Evolutionary conservation across 2,329 filamentous ascomycete genomes (phyloP).

Genomic region (Scedosporium boydii): DNA sequence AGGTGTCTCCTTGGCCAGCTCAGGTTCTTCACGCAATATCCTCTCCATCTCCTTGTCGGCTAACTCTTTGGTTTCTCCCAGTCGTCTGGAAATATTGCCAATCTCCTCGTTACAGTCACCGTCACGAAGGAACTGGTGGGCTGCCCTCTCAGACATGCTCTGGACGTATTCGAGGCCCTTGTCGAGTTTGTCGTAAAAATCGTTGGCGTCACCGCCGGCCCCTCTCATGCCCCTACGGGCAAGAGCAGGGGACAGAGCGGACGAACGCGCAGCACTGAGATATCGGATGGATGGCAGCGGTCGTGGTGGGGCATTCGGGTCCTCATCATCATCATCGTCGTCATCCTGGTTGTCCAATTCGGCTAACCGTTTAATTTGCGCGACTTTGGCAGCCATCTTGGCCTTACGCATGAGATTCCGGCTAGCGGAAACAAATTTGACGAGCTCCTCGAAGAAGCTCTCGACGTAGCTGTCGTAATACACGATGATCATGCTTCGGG

Average conservation of each 20-base stretch:
- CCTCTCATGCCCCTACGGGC: background rate
- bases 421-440: conserved; percentile 70
- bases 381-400: conserved; percentile 72
- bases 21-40: conserved; percentile 41
- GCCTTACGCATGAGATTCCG: conserved; percentile 80
- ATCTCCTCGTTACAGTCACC: conserved; percentile 78
- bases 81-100: conserved; percentile 54
- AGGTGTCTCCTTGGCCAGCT: conserved; percentile 25
- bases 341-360: conserved; percentile 48
- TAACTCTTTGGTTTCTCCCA: conserved; percentile 52
- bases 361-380: conserved; percentile 50
- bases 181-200: conserved; percentile 65
- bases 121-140: conserved; percentile 81
- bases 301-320: conserved; percentile 2
- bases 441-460: conserved; percentile 69
- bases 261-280: conserved; percentile 26
- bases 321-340: conserved; percentile 30
- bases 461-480: conserved; percentile 88
- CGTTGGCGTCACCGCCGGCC: conserved; percentile 17
- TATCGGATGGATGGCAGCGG: conserved; percentile 29
- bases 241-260: conserved; percentile 17
- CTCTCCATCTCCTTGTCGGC: conserved; percentile 51
- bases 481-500: conserved; percentile 71
- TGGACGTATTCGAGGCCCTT: conserved; percentile 73
- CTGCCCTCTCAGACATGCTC: conserved; percentile 72